Evolutionary conservation across 2,329 filamentous ascomycete genomes (phyloP), one percentile per base, ranked within the genome.

Genomic region (Phoma sp.): DNA sequence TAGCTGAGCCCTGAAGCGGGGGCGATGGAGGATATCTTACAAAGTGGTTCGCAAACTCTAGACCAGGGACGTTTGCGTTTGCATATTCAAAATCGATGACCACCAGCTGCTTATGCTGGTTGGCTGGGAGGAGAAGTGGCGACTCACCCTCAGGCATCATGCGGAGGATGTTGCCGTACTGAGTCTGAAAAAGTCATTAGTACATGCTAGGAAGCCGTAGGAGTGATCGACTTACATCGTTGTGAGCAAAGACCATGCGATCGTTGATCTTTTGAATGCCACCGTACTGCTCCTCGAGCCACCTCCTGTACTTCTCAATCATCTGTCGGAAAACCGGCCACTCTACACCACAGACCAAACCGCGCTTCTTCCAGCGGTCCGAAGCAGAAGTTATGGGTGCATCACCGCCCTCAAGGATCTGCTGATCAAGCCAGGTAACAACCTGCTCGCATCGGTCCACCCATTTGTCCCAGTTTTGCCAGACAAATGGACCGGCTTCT

Each of bases 51-150:
- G 92, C 95, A 73, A 99, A 98, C 75, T 99, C 95, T 15, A 92
- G 82, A 1, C 92, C 95, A 0, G 87, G 87, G 0, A 88, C 82
- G 72, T 98, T 99, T 53, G 94, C 92, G 2, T 88, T 93, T 1
- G 95, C 90, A 72, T 99, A 99, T 71, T 99, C 95, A 69, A 99
- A 99, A 74, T 99, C 95, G 69, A 99, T 99, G 61, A 99, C 95
- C 15, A 98, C 85, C 13, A 99, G 85, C 76, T 96, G 94, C 76
- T 96, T 98, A 78, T 99, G 95, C 64, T 94, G 88, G 76, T 98
- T 98, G 55, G 90, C 88, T 0, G 95, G 92, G 44, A 95, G 85
- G 10, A 97, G 83, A 7, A 98, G 84, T 0, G 94, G 95, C 0
- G 93, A 97, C 65, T 92, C 88, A 43, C 82, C 83, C 35, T 79